Base-by-base conservation (phyloP, 306 rosid species). In the Macrotyloma uniflorum region DNA sequence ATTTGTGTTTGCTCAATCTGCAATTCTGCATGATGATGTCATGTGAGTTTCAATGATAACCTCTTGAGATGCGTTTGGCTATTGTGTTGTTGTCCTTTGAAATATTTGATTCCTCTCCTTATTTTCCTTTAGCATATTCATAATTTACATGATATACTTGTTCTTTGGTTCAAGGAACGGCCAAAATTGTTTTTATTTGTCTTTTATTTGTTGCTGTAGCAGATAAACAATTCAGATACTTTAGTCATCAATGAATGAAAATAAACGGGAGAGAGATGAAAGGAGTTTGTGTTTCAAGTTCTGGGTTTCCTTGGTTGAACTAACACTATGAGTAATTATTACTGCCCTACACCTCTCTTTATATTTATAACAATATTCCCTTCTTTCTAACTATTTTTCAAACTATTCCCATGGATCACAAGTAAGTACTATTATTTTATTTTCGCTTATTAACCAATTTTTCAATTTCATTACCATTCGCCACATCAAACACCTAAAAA, bases 61-160 rank as follows among this genome's bases (percentile, higher is more conserved):
- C 30, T 35, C 10, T 69, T 19, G 49, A 38, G 35, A 77, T n/a
- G 62, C 10, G 38, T 77, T 72, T 82, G 64, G 51, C 23, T 59
- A 11, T 72, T 72, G 23, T 58, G 35, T 20, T 51, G 24, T 47
- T 32, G 76, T 65, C 35, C 35, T 72, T 50, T 23, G 14, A 43
- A 50, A 23, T 79, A 65, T 45, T 43, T 36, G 42, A 36, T 9
- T 38, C 1, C 12, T 9, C 43, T 36, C 42, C 10, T 11, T 36
- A 8, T 36, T 8, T 1, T 1, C 11, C 8, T 9, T 74, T 80
- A 16, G 30, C 20, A 22, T 5, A 5, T 8, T 42, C 58, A 6
- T 12, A 0, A 11, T 32, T 65, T 20, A 36, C n/a, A 65, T 65
- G 8, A 20, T 19, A 19, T 20, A 5, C 18, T 11, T 18, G 49